Base-by-base conservation (phyloP, 345 rosid genomes). In the Rhizophora mangle region DNA sequence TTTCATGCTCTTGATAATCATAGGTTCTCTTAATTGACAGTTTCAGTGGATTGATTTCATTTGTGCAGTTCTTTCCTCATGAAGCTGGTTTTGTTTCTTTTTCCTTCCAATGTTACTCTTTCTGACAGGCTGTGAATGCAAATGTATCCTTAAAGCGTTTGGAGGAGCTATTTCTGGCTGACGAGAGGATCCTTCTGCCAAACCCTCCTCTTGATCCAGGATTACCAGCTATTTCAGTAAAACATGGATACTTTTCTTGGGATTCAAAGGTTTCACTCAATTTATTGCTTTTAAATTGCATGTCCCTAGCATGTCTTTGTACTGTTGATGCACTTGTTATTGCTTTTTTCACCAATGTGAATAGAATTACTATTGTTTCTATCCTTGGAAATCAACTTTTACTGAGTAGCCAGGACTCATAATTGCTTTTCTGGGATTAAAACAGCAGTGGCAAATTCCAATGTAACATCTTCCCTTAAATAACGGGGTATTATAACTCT, bases 171-270 rank as follows among this genome's bases (percentile, higher is more conserved):
- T 82, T 95, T 69, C 82, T 85, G 64, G 86, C 92, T 32, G 99
- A 95, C 69, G 99, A 95, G 83, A 87, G 98, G 83, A 63, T 90
- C 78, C 97, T 95, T 74, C 84, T 88, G 56, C 99, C 94, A 21
- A 95, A 95, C 74, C 96, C 96, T 67, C 97, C 97, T 57, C 83
- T 85, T 68, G 91, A 86, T 77, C 85, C 85, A 30, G 79, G 69
- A 74, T 79, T 76, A 65, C 92, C 99, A 21, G 99, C 96, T 20
- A 79, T 95, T 72, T 84, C 93, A 56, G 87, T 95, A 46, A 95
- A 80, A 75, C 84, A 90, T 77, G 99, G 99, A 70, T 81, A 71
- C 76, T 95, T 95, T 79, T 86, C 98, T 52, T 95, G 99, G 99
- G 98, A 95, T 86, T 72, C 90, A 31, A 87, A 95, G 99, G 99